Evolutionary conservation across 345 rosid genomes (phyloP).

Genomic region (Citrus unshiu): DNA sequence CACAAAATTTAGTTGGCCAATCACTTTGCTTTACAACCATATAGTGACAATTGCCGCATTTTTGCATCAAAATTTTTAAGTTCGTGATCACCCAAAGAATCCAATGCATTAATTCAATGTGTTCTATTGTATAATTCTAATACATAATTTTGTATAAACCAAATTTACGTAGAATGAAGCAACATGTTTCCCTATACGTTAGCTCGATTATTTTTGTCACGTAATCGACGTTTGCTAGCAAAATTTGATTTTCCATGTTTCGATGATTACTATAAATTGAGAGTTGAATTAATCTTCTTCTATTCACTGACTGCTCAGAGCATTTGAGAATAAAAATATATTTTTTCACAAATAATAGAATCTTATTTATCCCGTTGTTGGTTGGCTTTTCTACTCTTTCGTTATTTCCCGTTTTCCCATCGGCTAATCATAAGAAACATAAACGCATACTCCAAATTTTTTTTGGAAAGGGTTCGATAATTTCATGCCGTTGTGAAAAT

Average conservation of each 20-base stretch:
- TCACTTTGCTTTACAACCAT: neutral
- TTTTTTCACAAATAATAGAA: neutral
- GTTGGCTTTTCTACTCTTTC: neutral
- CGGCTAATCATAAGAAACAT: neutral
- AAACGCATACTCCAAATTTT: neutral
- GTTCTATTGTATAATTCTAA: no score
- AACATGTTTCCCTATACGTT: neutral
- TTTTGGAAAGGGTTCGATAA: neutral
- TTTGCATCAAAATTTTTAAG: neutral
- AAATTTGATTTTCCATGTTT: neutral
- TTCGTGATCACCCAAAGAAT: neutral
- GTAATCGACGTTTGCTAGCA: neutral
- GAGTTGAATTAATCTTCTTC: conserved; percentile 7
- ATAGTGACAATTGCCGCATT: neutral
- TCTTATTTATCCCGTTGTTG: neutral
- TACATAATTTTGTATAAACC: neutral
- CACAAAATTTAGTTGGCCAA: neutral
- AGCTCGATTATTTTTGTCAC: conserved; percentile 2
- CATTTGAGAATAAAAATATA: neutral
- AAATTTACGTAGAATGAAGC: neutral
- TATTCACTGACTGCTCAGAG: neutral
- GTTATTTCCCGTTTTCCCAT: neutral
- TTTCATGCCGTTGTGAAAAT: neutral
- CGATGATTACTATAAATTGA: conserved; percentile 8
- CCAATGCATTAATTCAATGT: neutral